Conservation (phyloP, 2,329 filamentous ascomycete species). For the Stemphylium vesicarium region DNA sequence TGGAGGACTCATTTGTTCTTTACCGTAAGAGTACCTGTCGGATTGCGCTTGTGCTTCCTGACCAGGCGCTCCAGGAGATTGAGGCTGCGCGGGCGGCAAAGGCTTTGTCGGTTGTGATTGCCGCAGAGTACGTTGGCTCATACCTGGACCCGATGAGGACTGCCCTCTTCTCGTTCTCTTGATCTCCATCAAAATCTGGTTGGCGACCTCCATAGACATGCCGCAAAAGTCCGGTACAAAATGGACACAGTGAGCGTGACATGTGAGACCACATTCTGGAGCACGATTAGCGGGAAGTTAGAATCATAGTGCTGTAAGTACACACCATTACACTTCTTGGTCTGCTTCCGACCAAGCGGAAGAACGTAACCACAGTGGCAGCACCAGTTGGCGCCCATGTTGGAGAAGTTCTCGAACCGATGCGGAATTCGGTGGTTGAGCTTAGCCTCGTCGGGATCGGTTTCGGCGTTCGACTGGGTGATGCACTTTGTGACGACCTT, state of each 20-base stretch:
- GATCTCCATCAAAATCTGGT: slow-evolving; percentile 88
- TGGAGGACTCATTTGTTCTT: slow-evolving; percentile 49
- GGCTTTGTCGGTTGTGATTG: slow-evolving; percentile 52
- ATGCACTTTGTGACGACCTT: slow-evolving; percentile 99
- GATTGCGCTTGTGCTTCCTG: slow-evolving; percentile 51
- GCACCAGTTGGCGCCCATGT: slow-evolving; percentile 98
- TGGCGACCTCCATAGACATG: slow-evolving; percentile 98
- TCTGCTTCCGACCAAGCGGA: slow-evolving; percentile 93
- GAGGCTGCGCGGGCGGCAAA: slow-evolving; percentile 47
- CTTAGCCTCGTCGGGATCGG: slow-evolving; percentile 98
- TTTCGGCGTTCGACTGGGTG: slow-evolving; percentile 98
- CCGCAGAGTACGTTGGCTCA: slow-evolving; percentile 50
- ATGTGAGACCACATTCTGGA: slow-evolving; percentile 86
- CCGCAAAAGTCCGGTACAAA: slow-evolving; percentile 98
- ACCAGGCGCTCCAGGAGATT: slow-evolving; percentile 40
- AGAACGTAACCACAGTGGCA: slow-evolving; percentile 98
- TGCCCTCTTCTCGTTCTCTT: slow-evolving; percentile 77
- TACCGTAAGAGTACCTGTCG: slow-evolving; percentile 57
- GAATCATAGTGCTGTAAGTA: slow-evolving; percentile 1
- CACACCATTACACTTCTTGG: slow-evolving; percentile 85
- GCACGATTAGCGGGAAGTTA: slow-evolving; percentile 27
- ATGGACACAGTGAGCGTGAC: slow-evolving; percentile 89
- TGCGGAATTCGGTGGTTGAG: slow-evolving; percentile 99
- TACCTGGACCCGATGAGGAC: slow-evolving; percentile 57
- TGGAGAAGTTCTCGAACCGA: slow-evolving; percentile 94